Base-by-base conservation (phyloP, 1,284 basidiomycete genomes). In the Trametes sp. region DNA sequence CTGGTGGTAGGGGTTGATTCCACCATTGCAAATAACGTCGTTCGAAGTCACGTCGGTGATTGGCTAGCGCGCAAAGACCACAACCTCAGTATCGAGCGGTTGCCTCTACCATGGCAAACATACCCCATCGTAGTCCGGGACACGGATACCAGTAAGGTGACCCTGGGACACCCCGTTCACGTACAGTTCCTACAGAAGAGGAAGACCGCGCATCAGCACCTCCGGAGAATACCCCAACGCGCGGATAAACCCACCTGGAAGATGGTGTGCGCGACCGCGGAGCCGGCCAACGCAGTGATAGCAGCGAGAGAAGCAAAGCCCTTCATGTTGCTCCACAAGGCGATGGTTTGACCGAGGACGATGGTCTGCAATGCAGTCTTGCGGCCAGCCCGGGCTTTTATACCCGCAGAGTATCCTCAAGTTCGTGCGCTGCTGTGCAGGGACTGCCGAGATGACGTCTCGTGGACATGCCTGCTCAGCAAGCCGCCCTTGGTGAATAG, bases 1-100 rank as follows among this genome's bases (percentile, higher is more conserved):
- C 68, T 81, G 75, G 74, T 85, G 81, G 72, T 84, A 85, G 0
- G 84, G 84, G 70, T 85, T 87, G 69, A 86, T 85, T 29, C 85
- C 85, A 36, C 85, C 85, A 61, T 87, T 87, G 76, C 85, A 86
- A 61, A 85, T 84, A 46, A 87, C 54, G 69, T 86, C 77, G 72
- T 84, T 85, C 0, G 83, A 85, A 5, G 78, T 84, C 4, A 85
- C 82, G 66, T 85, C 81, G 36, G 68, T 82, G 59, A 86, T 84
- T 10, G 84, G 82, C 83, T 85, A 58, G 35, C 5, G 10, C 10
- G 16, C 16, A n/a, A 41, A n/a, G n/a, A n/a, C n/a, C n/a, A n/a
- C n/a, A n/a, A n/a, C n/a, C n/a, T n/a, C n/a, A n/a, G n/a, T n/a
- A n/a, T n/a, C n/a, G n/a, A n/a, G n/a, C n/a, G n/a, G n/a, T n/a